These are phyloP conservation scores for Colletotrichum simmondsii DNA, from an alignment of 2,329 filamentous ascomycete genomes.

Conservation along the genomic window DNA sequence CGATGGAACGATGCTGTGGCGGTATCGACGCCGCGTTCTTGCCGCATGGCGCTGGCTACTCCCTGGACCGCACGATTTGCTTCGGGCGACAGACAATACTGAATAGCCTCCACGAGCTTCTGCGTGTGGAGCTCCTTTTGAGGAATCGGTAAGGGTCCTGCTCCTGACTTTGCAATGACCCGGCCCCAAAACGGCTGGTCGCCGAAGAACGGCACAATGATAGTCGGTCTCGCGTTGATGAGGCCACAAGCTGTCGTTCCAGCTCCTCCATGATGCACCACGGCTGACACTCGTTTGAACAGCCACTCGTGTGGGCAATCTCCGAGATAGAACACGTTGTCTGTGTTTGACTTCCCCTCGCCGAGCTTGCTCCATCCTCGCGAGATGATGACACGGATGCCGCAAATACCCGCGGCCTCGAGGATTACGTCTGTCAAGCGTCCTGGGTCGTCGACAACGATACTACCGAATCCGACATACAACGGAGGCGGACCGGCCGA, in stretches of 20 bases:
- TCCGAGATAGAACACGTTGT: slow-evolving; percentile 58
- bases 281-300: slow-evolving; percentile 63
- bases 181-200: slow-evolving; percentile 57
- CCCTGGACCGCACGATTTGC: slow-evolving; percentile 42
- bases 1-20: slow-evolving; percentile 53
- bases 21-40: slow-evolving; percentile 40
- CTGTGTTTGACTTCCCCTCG: slow-evolving; percentile 9
- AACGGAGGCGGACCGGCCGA: slow-evolving; percentile 54
- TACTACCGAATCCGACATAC: slow-evolving; percentile 57
- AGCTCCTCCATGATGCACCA: slow-evolving; percentile 69
- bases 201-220: slow-evolving; percentile 64
- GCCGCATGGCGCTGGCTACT: slow-evolving; percentile 47
- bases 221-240: slow-evolving; percentile 59
- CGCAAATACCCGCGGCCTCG: slow-evolving; percentile 50
- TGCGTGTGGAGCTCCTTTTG: slow-evolving; percentile 46
- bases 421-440: slow-evolving; percentile 52
- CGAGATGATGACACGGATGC: slow-evolving; percentile 63
- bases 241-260: slow-evolving; percentile 68
- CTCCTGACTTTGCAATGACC: slow-evolving; percentile 50
- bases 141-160: slow-evolving; percentile 49
- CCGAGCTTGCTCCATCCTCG: slow-evolving; percentile 39
- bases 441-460: slow-evolving; percentile 57
- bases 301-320: slow-evolving; percentile 69
- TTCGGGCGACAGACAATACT: slow-evolving; percentile 44
- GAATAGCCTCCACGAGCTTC: slow-evolving; percentile 48